Percentiles rank a stretch among this genome's conserved stretches.
Evolutionary conservation across 2,329 filamentous ascomycete genomes (phyloP).

Genomic region (Lachnellula hyalina): DNA sequence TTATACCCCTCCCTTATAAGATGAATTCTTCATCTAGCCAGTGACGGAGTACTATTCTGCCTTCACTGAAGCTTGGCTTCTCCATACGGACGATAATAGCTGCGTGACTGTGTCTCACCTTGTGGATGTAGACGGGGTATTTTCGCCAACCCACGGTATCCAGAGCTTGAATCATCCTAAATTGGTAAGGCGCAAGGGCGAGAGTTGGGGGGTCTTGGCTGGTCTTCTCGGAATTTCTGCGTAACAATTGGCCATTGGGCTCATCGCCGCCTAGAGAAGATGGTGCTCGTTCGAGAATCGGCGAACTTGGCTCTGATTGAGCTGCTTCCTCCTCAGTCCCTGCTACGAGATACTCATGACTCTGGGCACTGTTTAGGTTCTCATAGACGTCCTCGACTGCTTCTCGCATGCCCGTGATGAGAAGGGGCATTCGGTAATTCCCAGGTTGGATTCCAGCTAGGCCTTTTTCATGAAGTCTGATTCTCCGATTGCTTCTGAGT

Average conservation of each 20-base stretch:
- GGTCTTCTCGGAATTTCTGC: conserved; percentile 16
- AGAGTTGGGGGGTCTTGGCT: conserved; percentile 54
- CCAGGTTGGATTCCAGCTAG: conserved; percentile 61
- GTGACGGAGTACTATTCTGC: conserved; percentile 70
- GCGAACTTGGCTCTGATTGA: conserved; percentile 23
- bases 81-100: conserved; percentile 79
- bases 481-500: conserved; percentile 66
- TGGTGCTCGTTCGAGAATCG: conserved; percentile 8
- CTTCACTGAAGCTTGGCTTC: conserved; percentile 66
- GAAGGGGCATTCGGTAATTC: conserved; percentile 69
- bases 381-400: conserved; percentile 60
- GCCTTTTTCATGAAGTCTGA: conserved; percentile 69
- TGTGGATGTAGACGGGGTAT: conserved; percentile 69
- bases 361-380: conserved; percentile 31
- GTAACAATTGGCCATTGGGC: background rate
- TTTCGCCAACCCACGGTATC: conserved; percentile 62
- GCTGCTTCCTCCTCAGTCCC: conserved; percentile 45
- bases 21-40: conserved; percentile 72
- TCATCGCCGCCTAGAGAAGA: background rate
- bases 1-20: conserved; percentile 9
- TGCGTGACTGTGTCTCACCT: conserved; percentile 76
- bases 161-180: conserved; percentile 75
- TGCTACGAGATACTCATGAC: conserved; percentile 63
- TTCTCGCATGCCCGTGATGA: conserved; percentile 69
- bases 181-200: conserved; percentile 74